phyloP scores from a whole-genome alignment of 2,329 filamentous ascomycete genomes.

The Fusarium longipes region DNA sequence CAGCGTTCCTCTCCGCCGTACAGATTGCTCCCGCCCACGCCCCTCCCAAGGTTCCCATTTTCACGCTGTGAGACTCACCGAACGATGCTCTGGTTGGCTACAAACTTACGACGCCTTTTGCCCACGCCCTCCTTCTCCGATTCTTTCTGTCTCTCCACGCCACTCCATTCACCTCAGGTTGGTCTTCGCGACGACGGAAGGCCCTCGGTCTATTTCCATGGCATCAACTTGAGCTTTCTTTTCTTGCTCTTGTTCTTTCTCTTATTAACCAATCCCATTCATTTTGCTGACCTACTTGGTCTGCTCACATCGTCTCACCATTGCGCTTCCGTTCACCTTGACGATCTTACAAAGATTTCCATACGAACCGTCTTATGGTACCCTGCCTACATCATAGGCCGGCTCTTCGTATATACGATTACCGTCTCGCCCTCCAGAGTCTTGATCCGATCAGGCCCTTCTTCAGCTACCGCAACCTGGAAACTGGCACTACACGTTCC shows the following conservation, averaged over 20 bases:
- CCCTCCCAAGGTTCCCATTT: slow-evolving; percentile 26
- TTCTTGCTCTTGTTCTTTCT: slow-evolving; percentile 22
- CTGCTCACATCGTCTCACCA: slow-evolving; percentile 19
- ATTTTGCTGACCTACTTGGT: slow-evolving; percentile 10
- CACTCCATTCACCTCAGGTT: slow-evolving; percentile 34
- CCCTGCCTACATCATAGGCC: slow-evolving; percentile 16
- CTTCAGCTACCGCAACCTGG: slow-evolving; percentile 20
- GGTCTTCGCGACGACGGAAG: slow-evolving; percentile 37
- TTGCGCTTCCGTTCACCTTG: slow-evolving; percentile 26
- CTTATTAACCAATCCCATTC: slow-evolving; percentile 21
- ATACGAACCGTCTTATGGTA: background rate
- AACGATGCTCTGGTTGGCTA: slow-evolving; percentile 5
- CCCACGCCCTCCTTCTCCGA: slow-evolving; percentile 26
- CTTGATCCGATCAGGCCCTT: slow-evolving; percentile 28
- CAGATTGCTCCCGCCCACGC: slow-evolving; percentile 29
- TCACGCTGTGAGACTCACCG: slow-evolving; percentile 13
- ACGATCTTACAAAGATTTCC: background rate
- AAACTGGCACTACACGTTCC: slow-evolving; percentile 16
- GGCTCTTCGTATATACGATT: slow-evolving; percentile 41
- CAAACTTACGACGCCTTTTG: background rate
- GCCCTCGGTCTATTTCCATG: slow-evolving; percentile 42
- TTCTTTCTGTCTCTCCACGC: slow-evolving; percentile 27
- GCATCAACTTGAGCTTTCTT: slow-evolving; percentile 33
- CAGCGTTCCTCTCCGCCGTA: slow-evolving; percentile 36
- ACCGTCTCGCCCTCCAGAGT: slow-evolving; percentile 25